phyloP scores from a whole-genome alignment of 352 stramenopile species.

The Phytophthora agathidicida region DNA sequence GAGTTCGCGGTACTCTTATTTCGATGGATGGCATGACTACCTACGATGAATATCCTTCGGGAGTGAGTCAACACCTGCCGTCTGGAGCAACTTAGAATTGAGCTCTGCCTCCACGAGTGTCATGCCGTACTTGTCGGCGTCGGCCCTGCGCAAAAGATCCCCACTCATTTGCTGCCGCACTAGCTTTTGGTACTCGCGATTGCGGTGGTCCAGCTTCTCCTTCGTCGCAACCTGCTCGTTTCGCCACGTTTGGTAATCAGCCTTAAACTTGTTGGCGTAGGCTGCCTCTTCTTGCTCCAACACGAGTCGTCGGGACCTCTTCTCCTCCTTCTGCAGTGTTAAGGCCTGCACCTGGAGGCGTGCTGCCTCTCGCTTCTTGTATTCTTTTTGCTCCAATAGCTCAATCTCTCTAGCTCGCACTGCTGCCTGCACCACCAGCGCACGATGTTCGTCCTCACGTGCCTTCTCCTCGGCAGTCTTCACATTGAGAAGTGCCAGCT shows the following conservation, averaged over 20 bases:
- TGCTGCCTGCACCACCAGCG: constrained; percentile 45
- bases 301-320: constrained; percentile 24
- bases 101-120: constrained; percentile 61
- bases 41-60: constrained; percentile 30
- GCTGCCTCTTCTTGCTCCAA: constrained; percentile 44
- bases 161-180: constrained; percentile 57
- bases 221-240: constrained; percentile 38
- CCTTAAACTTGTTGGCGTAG: constrained; percentile 54
- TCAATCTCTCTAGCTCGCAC: constrained; percentile 44
- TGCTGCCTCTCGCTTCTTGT: constrained; percentile 39
- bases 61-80: constrained; percentile 32
- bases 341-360: constrained; percentile 44
- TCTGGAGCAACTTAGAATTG: constrained; percentile 52
- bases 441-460: constrained; percentile 58
- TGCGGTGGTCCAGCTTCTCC: constrained; percentile 36
- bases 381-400: constrained; percentile 39
- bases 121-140: constrained; percentile 77
- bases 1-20: no score
- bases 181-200: constrained; percentile 47
- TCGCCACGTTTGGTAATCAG: constrained; percentile 54
- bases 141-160: constrained; percentile 40
- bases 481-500: constrained; percentile 62
- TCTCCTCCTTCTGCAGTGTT: constrained; percentile 51
- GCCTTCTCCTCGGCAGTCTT: constrained; percentile 68
- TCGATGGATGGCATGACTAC: no score